These are phyloP conservation scores for Pseudogymnoascus sp. DNA, from an alignment of 2,329 filamentous ascomycete genomes.

Conservation along the genomic window DNA sequence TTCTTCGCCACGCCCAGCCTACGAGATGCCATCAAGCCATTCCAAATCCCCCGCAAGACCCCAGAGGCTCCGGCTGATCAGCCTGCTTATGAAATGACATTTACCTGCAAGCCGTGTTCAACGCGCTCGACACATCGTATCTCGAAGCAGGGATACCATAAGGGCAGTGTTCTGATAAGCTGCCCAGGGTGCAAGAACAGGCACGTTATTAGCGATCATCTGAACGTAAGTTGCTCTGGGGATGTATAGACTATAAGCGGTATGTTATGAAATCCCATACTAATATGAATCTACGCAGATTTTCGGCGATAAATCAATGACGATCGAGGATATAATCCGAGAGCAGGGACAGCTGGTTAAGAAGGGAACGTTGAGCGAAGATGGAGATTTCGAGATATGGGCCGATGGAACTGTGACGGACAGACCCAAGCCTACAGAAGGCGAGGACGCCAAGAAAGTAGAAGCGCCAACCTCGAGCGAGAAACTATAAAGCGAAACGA, in stretches of 20 bases:
- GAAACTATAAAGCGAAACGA: background rate
- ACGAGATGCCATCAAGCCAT: background rate
- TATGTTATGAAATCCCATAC: background rate
- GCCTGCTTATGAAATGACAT: slow-evolving; percentile 77
- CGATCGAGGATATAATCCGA: slow-evolving; percentile 68
- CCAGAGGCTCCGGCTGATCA: slow-evolving; percentile 8
- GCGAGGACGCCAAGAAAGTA: background rate
- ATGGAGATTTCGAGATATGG: slow-evolving; percentile 92
- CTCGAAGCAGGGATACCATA: slow-evolving; percentile 91
- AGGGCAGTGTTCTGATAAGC: slow-evolving; percentile 78
- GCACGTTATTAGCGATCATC: slow-evolving; percentile 86
- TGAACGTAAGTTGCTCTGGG: slow-evolving; percentile 43
- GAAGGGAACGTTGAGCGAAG: slow-evolving; percentile 60
- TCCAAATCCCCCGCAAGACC: background rate
- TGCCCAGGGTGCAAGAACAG: slow-evolving; percentile 81
- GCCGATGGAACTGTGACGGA: slow-evolving; percentile 44
- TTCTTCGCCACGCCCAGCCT: slow-evolving; percentile 3
- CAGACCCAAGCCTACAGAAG: slow-evolving; percentile 11
- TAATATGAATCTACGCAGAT: slow-evolving; percentile 38
- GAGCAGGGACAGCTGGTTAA: slow-evolving; percentile 69
- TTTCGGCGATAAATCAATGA: slow-evolving; percentile 62
- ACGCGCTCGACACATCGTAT: slow-evolving; percentile 74
- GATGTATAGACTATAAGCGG: background rate
- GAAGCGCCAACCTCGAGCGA: background rate
- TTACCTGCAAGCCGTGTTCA: slow-evolving; percentile 84